Evolutionary conservation across 108 stramenopile species (phyloP).

Genomic region (Stephanodiscus minutulus): DNA sequence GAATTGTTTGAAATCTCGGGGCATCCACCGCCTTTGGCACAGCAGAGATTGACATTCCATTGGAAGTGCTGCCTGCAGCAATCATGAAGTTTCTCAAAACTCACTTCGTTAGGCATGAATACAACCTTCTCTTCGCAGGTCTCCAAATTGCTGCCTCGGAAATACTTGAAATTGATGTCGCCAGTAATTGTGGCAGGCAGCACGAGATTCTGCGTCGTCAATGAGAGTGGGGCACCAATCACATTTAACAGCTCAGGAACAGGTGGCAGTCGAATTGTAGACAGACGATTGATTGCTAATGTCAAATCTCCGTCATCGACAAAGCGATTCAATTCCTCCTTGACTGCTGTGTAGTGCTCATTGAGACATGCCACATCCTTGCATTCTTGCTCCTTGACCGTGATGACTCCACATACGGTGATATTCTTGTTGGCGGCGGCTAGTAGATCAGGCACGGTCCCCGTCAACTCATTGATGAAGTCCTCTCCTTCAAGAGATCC

Average conservation of each 20-base stretch:
- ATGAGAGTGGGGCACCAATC: not conserved
- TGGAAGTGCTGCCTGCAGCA: conserved; percentile 32
- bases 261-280: conserved; percentile 39
- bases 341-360: conserved; percentile 17
- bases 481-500: conserved; percentile 37
- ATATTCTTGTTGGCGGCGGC: conserved; percentile 24
- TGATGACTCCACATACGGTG: conserved; percentile 38
- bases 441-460: conserved; percentile 29
- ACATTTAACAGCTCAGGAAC: conserved; percentile 40
- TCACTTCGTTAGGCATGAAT: conserved; percentile 22
- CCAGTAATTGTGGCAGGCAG: conserved; percentile 41
- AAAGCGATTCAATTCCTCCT: conserved; percentile 9
- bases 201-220: conserved; percentile 25
- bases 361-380: conserved; percentile 31
- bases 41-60: conserved; percentile 32
- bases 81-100: conserved; percentile 29
- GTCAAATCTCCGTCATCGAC: conserved; percentile 23
- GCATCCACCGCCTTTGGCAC: conserved; percentile 35
- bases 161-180: conserved; percentile 22
- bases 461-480: conserved; percentile 44
- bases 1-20: too few species aligned
- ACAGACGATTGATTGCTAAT: conserved; percentile 9
- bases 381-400: conserved; percentile 35
- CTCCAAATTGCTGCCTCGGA: conserved; percentile 28
- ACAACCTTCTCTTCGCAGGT: conserved; percentile 33